Evolutionary conservation across 305 asterid species (phyloP), one percentile per base, ranked within the genome.

Genomic region (Solanum aculeatissimum): DNA sequence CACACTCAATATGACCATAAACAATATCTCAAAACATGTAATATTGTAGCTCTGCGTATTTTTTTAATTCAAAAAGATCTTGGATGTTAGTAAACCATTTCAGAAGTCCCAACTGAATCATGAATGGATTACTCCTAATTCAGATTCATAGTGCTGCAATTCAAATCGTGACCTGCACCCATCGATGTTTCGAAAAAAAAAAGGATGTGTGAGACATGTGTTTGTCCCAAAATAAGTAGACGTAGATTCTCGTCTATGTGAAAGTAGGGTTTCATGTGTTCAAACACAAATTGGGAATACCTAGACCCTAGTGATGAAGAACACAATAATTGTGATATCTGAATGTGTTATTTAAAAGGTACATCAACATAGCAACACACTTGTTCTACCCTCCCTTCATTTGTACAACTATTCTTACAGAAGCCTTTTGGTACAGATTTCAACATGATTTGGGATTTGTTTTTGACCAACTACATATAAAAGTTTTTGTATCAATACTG

Each of bases 391-490:
- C 6, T 35, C 60, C 81, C 62, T 49, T 49, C 81, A 75, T 83
- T 78, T 85, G 72, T 80, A 68, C n/a, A 62, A 51, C 57, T 88
- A 71, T 47, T 83, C 35, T 60, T 85, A 86, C 88, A 88, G 62
- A 74, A 53, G 72, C 69, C 82, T 53, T 81, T 81, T 13, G 23
- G 57, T 53, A 69, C 25, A 80, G 15, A 43, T 86, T 83, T 80
- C 85, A 83, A 85, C 66, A 35, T 35, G 49, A 35, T 66, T 9
- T 14, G 43, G 82, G 49, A 29, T 29, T 27, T 16, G 18, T 12
- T 18, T 68, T 57, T 69, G 29, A 58, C 35, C 62, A 18, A 81
- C 87, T 81, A 84, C 71, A 84, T 85, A 87, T 65, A 83, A 25
- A 35, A 68, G 27, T 83, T 32, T 27, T 53, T 16, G 72, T 81